These are phyloP conservation scores for Colletotrichum echinochloae DNA, from an alignment of 2,329 filamentous ascomycete genomes.

Conservation along the genomic window DNA sequence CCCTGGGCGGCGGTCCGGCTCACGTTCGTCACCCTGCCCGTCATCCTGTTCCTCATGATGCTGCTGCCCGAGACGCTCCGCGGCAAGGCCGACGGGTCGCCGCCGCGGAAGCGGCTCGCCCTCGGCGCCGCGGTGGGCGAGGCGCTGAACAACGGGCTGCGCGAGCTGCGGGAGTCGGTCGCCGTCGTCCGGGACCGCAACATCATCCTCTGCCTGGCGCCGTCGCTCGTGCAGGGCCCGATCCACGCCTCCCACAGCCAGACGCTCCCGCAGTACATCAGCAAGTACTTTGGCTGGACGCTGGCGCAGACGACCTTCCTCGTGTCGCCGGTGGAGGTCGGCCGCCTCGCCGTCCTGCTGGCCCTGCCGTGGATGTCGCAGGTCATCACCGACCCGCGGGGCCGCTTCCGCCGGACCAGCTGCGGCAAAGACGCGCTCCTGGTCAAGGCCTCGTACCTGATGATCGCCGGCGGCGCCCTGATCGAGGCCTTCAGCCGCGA, in stretches of 20 bases:
- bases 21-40: conserved; percentile 48
- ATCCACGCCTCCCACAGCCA: conserved; percentile 51
- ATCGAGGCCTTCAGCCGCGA: conserved; percentile 51
- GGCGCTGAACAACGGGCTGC: conserved; percentile 48
- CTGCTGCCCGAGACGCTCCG: conserved; percentile 57
- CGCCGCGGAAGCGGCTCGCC: background rate
- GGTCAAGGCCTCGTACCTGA: conserved; percentile 48
- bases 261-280: conserved; percentile 56
- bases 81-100: conserved; percentile 19
- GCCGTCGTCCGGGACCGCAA: conserved; percentile 51
- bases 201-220: conserved; percentile 53
- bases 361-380: conserved; percentile 51
- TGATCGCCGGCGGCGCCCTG: conserved; percentile 50
- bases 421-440: conserved; percentile 55
- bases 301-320: conserved; percentile 57
- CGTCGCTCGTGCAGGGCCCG: conserved; percentile 54
- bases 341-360: conserved; percentile 53
- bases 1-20: conserved; percentile 57
- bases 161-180: conserved; percentile 50
- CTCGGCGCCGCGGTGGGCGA: conserved; percentile 44
- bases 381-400: conserved; percentile 44
- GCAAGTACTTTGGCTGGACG: conserved; percentile 58
- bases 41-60: conserved; percentile 49
- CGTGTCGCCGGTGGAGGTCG: conserved; percentile 55
- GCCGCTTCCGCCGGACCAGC: conserved; percentile 49